Percentiles rank a stretch among this genome's conserved stretches.
Conservation (phyloP, 192 early-diverging fungal species). For the Coemansia aciculifera region DNA sequence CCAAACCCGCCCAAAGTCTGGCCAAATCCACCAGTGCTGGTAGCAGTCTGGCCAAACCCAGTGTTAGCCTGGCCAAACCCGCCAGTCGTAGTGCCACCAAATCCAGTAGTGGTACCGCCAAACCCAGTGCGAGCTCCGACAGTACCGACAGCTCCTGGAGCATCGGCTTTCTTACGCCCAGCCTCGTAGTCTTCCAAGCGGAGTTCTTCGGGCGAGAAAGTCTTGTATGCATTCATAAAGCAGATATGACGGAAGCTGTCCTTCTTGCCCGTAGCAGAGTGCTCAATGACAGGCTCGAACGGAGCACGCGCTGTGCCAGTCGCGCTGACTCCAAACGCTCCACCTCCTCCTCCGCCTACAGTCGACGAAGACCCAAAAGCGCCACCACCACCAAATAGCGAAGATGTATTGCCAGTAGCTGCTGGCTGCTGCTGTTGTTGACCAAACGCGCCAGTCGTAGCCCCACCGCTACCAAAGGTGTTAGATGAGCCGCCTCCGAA, state of each 20-base stretch:
- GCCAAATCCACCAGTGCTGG: slow-evolving; percentile 1
- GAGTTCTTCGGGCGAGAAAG: slow-evolving; percentile 87
- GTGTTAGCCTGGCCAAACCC: slow-evolving; percentile 31
- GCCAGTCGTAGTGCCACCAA: slow-evolving; percentile 22
- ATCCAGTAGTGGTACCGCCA: slow-evolving; percentile 24
- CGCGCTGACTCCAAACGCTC: slow-evolving; percentile 25
- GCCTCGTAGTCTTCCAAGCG: slow-evolving; percentile 85
- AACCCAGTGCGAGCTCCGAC: slow-evolving; percentile 42
- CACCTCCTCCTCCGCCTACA: slow-evolving; percentile 49
- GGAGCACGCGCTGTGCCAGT: slow-evolving; percentile 61
- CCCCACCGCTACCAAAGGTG: slow-evolving; percentile 16
- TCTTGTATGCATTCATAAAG: slow-evolving; percentile 84
- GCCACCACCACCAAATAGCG: slow-evolving; percentile 47
- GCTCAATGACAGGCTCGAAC: slow-evolving; percentile 58
- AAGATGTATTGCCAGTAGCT: neutral
- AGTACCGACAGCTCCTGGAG: slow-evolving; percentile 8
- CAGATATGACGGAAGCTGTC: slow-evolving; percentile 70
- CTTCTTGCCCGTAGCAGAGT: slow-evolving; percentile 57
- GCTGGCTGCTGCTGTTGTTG: slow-evolving; percentile 15
- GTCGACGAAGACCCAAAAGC: slow-evolving; percentile 30
- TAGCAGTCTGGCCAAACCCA: slow-evolving; percentile 28
- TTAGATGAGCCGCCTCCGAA: slow-evolving; percentile 30
- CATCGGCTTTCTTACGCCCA: slow-evolving; percentile 64
- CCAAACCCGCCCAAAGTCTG: neutral
- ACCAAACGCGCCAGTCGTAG: slow-evolving; percentile 17